Evolutionary conservation across 2,329 filamentous ascomycete genomes (phyloP), one percentile per base, ranked within the genome.

Genomic region (Venturia aucupariae): DNA sequence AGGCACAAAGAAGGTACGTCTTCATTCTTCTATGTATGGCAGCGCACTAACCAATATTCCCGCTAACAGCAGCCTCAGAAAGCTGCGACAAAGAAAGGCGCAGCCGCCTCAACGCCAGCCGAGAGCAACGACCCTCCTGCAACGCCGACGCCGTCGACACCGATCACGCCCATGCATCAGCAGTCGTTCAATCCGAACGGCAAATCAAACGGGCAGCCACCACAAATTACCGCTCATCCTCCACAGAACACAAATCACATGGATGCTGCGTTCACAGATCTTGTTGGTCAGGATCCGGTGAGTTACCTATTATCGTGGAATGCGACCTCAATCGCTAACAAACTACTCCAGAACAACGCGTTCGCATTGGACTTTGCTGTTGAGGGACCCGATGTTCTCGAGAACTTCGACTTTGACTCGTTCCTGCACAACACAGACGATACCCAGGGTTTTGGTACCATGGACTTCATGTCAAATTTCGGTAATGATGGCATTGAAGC

Each of bases 331-430:
- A 74, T 64, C 65, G 65, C 62, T 70, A 69, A 64, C 72, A n/a
- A n/a, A n/a, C 2, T 57, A n/a, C 75, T 64, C 75, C 72, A 57
- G 51, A 35, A 22, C 51, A 57, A 57, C 19, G 46, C 22, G 22
- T 57, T 57, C 30, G 51, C 51, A 55, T 71, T 79, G 64, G 74
- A 75, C 64, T 76, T 79, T 66, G 72, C 71, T 60, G 73, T 79
- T 80, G 79, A 79, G 77, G 73, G 82, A 77, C 65, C 82, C 82
- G 79, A 91, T 85, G 81, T 90, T 81, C 78, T 85, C 78, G 70
- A 86, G 78, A 75, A 82, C 82, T 87, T 88, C 72, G 84, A 88
- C 73, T 88, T 88, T 72, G 85, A 87, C 71, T 84, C 82, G 19
- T 88, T 87, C 76, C 76, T 88, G 62, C 84, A 86, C 69, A 84